A percentile compares a stretch with the other conserved stretches of the same genome.
Evolutionary conservation across 805 yeast genomes (phyloP).

Genomic region (Candida maesae): DNA sequence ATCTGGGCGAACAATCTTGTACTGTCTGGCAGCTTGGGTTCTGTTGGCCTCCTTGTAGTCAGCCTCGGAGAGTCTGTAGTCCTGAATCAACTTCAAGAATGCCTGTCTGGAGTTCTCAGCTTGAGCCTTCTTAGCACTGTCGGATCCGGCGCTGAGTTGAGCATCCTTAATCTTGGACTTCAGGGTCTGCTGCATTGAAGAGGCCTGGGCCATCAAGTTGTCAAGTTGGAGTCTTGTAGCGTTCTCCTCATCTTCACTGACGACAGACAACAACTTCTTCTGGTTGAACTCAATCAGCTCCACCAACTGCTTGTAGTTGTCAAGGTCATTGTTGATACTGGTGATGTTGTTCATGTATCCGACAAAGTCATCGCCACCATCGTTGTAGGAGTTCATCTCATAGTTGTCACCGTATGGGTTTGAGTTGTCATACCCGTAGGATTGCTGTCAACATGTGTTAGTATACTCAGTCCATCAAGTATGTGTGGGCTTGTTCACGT

Average conservation of each 20-base stretch:
- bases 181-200: constrained; percentile 69
- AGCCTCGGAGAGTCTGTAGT: constrained; percentile 81
- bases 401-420: constrained; percentile 26
- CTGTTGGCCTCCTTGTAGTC: constrained; percentile 80
- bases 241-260: constrained; percentile 65
- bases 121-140: constrained; percentile 81
- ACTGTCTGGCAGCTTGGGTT: constrained; percentile 89
- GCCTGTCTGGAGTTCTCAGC: constrained; percentile 84
- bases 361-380: constrained; percentile 47
- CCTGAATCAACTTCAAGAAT: constrained; percentile 83
- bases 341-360: constrained; percentile 68
- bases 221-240: constrained; percentile 74
- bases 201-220: constrained; percentile 69
- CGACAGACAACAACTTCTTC: constrained; percentile 65
- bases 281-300: constrained; percentile 69
- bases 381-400: constrained; percentile 21
- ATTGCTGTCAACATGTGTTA: constrained; percentile 7
- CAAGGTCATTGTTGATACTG: constrained; percentile 62
- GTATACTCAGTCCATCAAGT: not conserved
- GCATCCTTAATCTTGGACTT: constrained; percentile 73
- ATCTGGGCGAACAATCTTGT: constrained; percentile 81
- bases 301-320: constrained; percentile 65
- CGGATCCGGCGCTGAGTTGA: constrained; percentile 66
- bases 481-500: not conserved
- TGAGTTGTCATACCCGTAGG: constrained; percentile 24